These are phyloP conservation scores for Wallacemonas sp. DNA, from an alignment of 208 protist species.

Conservation along the genomic window DNA sequence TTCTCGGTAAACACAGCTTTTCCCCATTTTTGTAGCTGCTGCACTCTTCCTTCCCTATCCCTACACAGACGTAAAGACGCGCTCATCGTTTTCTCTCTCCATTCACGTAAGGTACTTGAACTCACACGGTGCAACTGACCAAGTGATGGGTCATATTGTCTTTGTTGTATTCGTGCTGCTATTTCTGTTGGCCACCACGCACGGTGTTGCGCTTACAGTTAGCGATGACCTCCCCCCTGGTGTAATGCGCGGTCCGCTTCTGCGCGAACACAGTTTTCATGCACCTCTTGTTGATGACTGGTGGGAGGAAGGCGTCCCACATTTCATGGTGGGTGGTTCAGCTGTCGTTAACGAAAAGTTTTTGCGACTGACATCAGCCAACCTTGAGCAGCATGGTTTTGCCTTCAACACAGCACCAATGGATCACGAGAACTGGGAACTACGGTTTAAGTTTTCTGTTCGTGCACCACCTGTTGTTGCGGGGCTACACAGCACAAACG, in stretches of 20 bases:
- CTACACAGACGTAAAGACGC: too few species aligned
- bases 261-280: conserved; percentile 79
- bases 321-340: conserved; percentile 85
- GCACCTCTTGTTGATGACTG: conserved; percentile 79
- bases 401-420: conserved; percentile 79
- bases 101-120: too few species aligned
- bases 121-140: too few species aligned
- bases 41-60: too few species aligned
- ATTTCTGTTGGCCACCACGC: neutral
- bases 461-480: conserved; percentile 47
- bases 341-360: conserved; percentile 81
- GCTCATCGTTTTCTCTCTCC: too few species aligned
- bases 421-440: conserved; percentile 78
- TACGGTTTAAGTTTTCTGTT: conserved; percentile 68
- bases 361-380: conserved; percentile 71
- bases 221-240: conserved; percentile 44
- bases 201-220: neutral
- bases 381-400: conserved; percentile 72
- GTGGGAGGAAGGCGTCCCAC: conserved; percentile 87
- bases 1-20: too few species aligned
- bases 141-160: neutral
- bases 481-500: neutral
- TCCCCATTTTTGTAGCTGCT: too few species aligned
- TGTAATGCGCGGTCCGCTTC: conserved; percentile 57
- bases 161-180: conserved; percentile 3